Percentiles rank a stretch among this genome's conserved stretches.
phyloP scores from a whole-genome alignment of 2,329 filamentous ascomycete species.

The Setomelanomma holmii region DNA sequence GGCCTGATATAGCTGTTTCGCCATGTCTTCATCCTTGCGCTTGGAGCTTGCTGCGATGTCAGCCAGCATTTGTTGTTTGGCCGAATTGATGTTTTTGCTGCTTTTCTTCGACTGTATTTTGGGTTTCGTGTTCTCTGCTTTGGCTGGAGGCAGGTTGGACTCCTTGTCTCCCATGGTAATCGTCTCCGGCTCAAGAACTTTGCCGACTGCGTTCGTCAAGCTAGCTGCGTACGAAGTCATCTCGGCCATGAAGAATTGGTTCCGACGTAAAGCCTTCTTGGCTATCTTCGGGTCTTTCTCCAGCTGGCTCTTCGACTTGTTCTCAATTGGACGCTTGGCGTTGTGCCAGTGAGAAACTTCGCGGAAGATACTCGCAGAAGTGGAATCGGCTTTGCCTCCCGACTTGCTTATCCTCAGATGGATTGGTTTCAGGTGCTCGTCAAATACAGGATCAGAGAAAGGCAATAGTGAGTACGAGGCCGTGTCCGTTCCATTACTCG shows the following conservation, averaged over 20 bases:
- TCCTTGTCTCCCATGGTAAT: constrained; percentile 57
- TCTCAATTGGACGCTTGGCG: constrained; percentile 59
- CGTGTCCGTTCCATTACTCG: constrained; percentile 11
- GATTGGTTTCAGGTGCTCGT: constrained; percentile 56
- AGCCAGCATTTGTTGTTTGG: constrained; percentile 54
- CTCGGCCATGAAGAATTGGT: constrained; percentile 72
- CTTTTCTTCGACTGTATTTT: constrained; percentile 34
- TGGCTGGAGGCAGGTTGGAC: not conserved
- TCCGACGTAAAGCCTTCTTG: constrained; percentile 52
- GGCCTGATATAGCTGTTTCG: constrained; percentile 51
- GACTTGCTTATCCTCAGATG: constrained; percentile 46
- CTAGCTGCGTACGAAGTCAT: constrained; percentile 74
- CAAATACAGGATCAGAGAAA: constrained; percentile 57
- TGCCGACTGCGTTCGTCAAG: constrained; percentile 69
- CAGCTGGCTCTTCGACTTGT: constrained; percentile 41
- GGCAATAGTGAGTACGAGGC: constrained; percentile 50
- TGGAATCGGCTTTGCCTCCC: constrained; percentile 29
- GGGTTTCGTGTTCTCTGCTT: constrained; percentile 21
- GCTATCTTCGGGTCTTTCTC: constrained; percentile 43
- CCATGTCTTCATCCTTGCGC: constrained; percentile 51
- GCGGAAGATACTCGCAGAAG: constrained; percentile 53
- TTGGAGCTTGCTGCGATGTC: constrained; percentile 52
- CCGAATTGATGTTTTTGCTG: constrained; percentile 41
- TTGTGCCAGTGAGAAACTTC: constrained; percentile 69
- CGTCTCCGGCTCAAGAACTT: constrained; percentile 68